These are phyloP conservation scores for Penicillium italicum DNA, from an alignment of 2,329 filamentous ascomycete genomes.

Conservation along the genomic window DNA sequence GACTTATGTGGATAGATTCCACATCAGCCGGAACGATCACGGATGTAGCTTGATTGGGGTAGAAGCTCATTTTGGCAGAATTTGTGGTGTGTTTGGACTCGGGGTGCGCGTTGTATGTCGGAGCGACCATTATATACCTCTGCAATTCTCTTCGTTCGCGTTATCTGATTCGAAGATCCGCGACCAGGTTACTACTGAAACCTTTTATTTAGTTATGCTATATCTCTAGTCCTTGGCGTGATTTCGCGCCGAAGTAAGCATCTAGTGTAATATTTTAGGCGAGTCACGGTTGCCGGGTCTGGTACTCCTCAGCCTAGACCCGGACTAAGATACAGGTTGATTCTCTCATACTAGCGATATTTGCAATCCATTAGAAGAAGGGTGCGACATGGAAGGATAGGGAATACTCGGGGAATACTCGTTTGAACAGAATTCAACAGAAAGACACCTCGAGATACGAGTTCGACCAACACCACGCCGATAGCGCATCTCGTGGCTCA, in stretches of 20 bases:
- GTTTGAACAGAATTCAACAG: background rate
- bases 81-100: background rate
- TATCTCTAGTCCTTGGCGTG: background rate
- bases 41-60: conserved; percentile 10
- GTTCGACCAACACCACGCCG: background rate
- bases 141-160: background rate
- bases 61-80: conserved; percentile 7
- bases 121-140: background rate
- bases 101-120: background rate
- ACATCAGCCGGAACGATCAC: conserved; percentile 13
- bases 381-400: background rate
- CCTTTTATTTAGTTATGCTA: background rate
- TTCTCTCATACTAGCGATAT: background rate
- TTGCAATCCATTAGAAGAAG: background rate
- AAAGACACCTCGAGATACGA: no score
- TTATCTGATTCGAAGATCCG: background rate
- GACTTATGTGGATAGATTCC: conserved; percentile 11
- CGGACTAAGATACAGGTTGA: background rate
- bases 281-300: background rate
- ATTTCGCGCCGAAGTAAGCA: background rate
- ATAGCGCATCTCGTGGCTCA: no score
- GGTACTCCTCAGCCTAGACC: background rate
- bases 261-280: no score
- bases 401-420: no score
- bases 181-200: no score